Evolutionary conservation across 2,329 filamentous ascomycete genomes (phyloP), one percentile per base, ranked within the genome.

Genomic region (Bipolaris sorokiniana): DNA sequence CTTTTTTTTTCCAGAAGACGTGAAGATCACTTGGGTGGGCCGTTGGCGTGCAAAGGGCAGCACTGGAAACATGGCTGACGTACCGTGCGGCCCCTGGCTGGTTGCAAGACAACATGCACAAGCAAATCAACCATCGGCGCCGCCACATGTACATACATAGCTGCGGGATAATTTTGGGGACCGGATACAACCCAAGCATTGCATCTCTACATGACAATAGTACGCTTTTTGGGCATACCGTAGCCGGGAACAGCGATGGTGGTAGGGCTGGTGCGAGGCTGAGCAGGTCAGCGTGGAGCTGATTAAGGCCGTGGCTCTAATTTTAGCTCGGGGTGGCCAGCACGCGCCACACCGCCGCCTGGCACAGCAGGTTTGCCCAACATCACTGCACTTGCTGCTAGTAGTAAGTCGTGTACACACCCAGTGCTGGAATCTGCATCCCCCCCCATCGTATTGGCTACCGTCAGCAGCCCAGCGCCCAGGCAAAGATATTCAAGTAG

Each of bases 181-280:
- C 28, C 28, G 28, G 28, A 31, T 13, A 31, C 28, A 31, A 13
- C 28, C 28, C 28, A 3, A 31, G 28, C 28, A 31, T 31, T 5
- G 28, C 28, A 31, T 31, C 10, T 31, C 10, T 31, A 13, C 22
- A 28, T 16, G 13, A 2, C 41, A 28, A 44, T 11, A 26, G 34
- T 3, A 38, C 38, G 34, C 34, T 15, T 18, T n/a, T 38, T n/a
- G 26, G 34, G 16, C 20, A 31, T 5, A 36, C 26, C 26, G 38
- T 31, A 31, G 9, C 37, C 51, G 36, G 58, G 41, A 42, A 36
- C 26, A 26, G 57, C 57, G 47, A 59, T 31, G 45, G 22, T 20
- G 16, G 54, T 42, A 36, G 58, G 37, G 41, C 36, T 51, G 53
- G 52, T 23, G 60, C 68, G 67, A 69, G 68, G 68, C 68, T 71